These are phyloP conservation scores for Simplicillium sp. DNA, from an alignment of 2,329 filamentous ascomycete genomes.

Conservation along the genomic window DNA sequence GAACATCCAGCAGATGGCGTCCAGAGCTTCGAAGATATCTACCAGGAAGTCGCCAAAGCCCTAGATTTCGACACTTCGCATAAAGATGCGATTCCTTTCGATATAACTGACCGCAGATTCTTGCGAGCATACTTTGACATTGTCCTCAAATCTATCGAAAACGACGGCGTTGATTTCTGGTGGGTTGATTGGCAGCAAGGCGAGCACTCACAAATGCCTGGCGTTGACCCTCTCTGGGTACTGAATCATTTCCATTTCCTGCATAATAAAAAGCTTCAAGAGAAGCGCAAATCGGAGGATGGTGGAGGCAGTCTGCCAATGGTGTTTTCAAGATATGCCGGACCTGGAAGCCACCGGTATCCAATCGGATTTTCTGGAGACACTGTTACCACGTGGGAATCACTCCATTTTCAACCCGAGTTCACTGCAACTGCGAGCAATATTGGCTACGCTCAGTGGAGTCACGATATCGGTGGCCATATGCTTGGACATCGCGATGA, in stretches of 20 bases:
- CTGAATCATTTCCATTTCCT: constrained; percentile 57
- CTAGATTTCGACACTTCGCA: constrained; percentile 39
- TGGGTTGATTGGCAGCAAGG: constrained; percentile 64
- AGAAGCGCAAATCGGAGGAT: constrained; percentile 13
- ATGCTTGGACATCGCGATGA: constrained; percentile 41
- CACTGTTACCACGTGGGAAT: constrained; percentile 48
- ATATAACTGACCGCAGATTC: constrained; percentile 42
- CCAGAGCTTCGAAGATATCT: constrained; percentile 44
- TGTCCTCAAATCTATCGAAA: constrained; percentile 45
- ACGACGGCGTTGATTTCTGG: constrained; percentile 52
- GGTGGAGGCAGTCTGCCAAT: constrained; percentile 25
- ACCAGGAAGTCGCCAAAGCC: constrained; percentile 41
- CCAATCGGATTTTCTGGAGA: constrained; percentile 58
- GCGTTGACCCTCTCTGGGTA: constrained; percentile 54
- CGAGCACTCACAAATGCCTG: constrained; percentile 39
- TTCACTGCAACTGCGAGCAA: constrained; percentile 43
- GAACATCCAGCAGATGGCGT: constrained; percentile 54
- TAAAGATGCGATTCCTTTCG: constrained; percentile 43
- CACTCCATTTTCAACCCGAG: constrained; percentile 54
- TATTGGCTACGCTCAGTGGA: constrained; percentile 58
- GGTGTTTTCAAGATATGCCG: constrained; percentile 40
- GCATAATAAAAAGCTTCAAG: constrained; percentile 28
- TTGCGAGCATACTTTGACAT: constrained; percentile 49
- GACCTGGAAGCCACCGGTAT: constrained; percentile 45
- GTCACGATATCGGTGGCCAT: constrained; percentile 52